Percentiles rank a stretch among this genome's conserved stretches.
These are phyloP conservation scores for Pseudocercospora musae DNA, from an alignment of 2,329 filamentous ascomycete genomes.

Conservation along the genomic window DNA sequence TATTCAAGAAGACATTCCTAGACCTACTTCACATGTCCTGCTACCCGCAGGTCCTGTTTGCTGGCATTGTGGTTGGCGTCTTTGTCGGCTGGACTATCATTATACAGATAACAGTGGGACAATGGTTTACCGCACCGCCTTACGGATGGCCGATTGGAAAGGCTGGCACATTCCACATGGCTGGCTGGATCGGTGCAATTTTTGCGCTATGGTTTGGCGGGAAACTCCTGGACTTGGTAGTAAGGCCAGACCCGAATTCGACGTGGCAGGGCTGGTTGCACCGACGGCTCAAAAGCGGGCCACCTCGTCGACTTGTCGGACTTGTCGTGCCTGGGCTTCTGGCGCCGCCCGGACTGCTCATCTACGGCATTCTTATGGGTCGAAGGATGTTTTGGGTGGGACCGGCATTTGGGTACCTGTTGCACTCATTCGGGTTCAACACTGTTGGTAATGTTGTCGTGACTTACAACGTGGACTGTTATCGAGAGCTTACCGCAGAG, in stretches of 20 bases:
- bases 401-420: slow-evolving; percentile 28
- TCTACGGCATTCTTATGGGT: slow-evolving; percentile 32
- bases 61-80: slow-evolving; percentile 22
- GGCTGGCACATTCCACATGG: slow-evolving; percentile 26
- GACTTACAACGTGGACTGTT: slow-evolving; percentile 33
- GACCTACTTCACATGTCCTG: slow-evolving; percentile 24
- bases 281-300: slow-evolving; percentile 12
- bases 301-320: slow-evolving; percentile 29
- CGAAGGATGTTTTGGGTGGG: slow-evolving; percentile 23
- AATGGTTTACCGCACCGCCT: slow-evolving; percentile 20
- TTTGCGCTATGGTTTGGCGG: slow-evolving; percentile 29
- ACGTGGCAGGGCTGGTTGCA: not conserved
- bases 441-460: slow-evolving; percentile 31
- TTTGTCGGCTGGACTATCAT: slow-evolving; percentile 32
- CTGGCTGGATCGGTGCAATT: slow-evolving; percentile 25
- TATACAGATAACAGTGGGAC: slow-evolving; percentile 26
- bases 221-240: slow-evolving; percentile 27
- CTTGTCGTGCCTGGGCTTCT: slow-evolving; percentile 29
- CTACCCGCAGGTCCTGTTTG: slow-evolving; percentile 28
- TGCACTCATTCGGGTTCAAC: slow-evolving; percentile 34
- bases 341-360: slow-evolving; percentile 32
- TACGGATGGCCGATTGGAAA: slow-evolving; percentile 23
- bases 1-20: slow-evolving; percentile 20
- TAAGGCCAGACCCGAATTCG: slow-evolving; percentile 17
- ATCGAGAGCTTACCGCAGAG: slow-evolving; percentile 29